Percentiles rank a stretch among this genome's conserved stretches.
These are phyloP conservation scores for Anisogramma anomala DNA, from an alignment of 2,329 filamentous ascomycete genomes.

Conservation along the genomic window DNA sequence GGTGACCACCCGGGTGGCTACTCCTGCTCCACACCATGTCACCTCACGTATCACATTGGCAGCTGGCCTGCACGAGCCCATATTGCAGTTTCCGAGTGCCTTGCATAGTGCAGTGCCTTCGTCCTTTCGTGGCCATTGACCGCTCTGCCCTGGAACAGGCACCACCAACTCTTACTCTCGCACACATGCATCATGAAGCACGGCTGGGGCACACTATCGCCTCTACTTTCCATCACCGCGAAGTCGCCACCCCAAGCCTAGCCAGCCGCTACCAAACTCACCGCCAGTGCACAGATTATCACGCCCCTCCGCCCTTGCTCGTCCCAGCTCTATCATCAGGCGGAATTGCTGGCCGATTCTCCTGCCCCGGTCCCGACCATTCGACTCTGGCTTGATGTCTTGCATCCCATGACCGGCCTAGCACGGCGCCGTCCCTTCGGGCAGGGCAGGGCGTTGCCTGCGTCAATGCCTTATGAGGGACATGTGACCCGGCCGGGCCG, in stretches of 20 bases:
- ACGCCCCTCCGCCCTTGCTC: neutral
- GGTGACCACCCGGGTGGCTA: conserved; percentile 5
- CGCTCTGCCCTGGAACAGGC: neutral
- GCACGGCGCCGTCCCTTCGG: neutral
- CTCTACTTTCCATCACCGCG: neutral
- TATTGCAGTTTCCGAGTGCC: conserved; percentile 11
- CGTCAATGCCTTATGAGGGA: neutral
- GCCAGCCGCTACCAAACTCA: neutral
- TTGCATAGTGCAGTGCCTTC: conserved; percentile 12
- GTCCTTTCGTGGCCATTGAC: conserved; percentile 1
- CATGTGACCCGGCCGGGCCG: neutral
- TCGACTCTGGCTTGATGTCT: neutral
- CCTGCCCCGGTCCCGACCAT: neutral
- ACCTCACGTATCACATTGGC: neutral
- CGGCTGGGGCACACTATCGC: neutral
- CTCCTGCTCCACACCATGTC: conserved; percentile 9
- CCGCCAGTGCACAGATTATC: neutral
- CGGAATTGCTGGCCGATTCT: neutral
- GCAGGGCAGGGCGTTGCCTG: neutral
- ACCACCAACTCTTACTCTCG: too few relatives aligned
- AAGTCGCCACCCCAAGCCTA: neutral
- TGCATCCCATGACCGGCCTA: neutral
- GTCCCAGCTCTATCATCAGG: neutral
- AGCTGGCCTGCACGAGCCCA: conserved; percentile 1
- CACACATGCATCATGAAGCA: neutral